A percentile compares a stretch with the other conserved stretches of the same genome.
phyloP scores from a whole-genome alignment of 345 rosid species.

The Garcia nutans region DNA sequence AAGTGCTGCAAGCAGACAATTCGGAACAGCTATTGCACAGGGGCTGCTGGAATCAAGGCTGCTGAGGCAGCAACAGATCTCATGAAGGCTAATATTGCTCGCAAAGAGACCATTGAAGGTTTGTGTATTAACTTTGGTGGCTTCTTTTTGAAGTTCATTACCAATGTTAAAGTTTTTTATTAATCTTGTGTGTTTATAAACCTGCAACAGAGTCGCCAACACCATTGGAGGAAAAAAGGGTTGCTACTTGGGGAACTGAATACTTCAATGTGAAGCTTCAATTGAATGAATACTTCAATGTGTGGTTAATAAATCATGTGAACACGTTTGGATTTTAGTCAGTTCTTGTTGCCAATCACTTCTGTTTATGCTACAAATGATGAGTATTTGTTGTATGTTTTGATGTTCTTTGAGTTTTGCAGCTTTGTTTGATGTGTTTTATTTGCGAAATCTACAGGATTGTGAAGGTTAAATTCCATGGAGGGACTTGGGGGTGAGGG shows the following conservation, averaged over 20 bases:
- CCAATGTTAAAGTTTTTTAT: background rate
- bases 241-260: conserved; percentile 81
- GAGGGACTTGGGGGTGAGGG: conserved; percentile 70
- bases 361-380: background rate
- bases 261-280: background rate
- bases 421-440: conserved; percentile 8
- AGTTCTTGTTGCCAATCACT: background rate
- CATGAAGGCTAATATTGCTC: conserved; percentile 68
- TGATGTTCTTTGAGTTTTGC: background rate
- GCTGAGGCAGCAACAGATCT: conserved; percentile 66
- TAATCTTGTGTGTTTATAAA: background rate
- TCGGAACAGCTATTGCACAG: conserved; percentile 77
- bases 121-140: background rate
- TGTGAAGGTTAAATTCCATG: conserved; percentile 45
- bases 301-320: background rate
- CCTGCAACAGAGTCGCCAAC: conserved; percentile 33
- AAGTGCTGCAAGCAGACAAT: conserved; percentile 74
- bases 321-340: background rate
- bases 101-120: conserved; percentile 55
- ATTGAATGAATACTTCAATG: background rate
- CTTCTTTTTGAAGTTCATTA: background rate
- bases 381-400: background rate
- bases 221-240: conserved; percentile 58
- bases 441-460: conserved; percentile 27
- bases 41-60: conserved; percentile 78